Evolutionary conservation across 129 eudicot genomes (phyloP).

Genomic region (Pittosporum tobira): DNA sequence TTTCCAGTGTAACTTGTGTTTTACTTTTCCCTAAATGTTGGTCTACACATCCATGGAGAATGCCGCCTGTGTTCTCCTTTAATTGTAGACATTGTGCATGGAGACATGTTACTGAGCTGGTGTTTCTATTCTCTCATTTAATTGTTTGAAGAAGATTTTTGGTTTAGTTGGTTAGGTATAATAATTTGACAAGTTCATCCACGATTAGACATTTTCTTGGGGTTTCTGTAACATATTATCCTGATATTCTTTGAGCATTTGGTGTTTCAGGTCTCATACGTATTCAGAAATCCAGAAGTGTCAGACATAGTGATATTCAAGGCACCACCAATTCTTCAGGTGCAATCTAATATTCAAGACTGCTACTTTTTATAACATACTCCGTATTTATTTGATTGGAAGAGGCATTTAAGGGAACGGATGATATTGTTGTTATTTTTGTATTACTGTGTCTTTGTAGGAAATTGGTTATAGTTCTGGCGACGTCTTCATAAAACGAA

Average conservation of each 20-base stretch:
- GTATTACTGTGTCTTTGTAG: conserved; percentile 28
- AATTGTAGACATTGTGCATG: no score
- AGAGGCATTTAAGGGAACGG: background rate
- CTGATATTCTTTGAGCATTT: conserved; percentile 7
- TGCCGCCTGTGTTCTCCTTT: no score
- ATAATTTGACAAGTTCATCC: no score
- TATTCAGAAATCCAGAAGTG: conserved; percentile 75
- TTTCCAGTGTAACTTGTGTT: background rate
- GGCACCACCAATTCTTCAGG: conserved; percentile 92
- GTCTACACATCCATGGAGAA: no score
- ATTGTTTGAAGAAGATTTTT: background rate
- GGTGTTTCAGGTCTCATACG: conserved; percentile 72
- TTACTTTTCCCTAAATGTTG: background rate
- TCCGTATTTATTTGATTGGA: background rate
- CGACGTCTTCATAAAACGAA: conserved; percentile 76
- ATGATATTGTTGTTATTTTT: conserved; percentile 7
- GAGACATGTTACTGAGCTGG: no score
- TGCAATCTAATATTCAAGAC: conserved; percentile 14
- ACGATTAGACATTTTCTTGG: no score
- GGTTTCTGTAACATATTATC: background rate
- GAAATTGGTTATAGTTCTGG: conserved; percentile 50
- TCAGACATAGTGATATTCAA: conserved; percentile 79
- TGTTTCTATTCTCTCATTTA: no score
- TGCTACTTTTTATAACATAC: background rate
- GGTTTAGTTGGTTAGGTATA: background rate